Conservation (phyloP, 441 rosid genomes). For the Adansonia madagascariensis region DNA sequence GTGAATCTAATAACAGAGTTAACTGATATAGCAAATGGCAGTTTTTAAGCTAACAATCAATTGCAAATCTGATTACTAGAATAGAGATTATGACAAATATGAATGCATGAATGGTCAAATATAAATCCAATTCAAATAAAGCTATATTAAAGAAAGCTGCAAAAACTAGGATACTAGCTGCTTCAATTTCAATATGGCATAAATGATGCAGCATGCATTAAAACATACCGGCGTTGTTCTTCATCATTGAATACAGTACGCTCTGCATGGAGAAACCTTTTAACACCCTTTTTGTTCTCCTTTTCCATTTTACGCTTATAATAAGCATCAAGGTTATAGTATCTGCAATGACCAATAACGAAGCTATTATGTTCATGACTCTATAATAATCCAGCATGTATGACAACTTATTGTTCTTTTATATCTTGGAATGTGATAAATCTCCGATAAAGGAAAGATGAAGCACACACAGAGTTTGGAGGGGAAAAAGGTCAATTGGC, state of each 20-base stretch:
- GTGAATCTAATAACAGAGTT: not conserved
- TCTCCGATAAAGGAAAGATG: constrained; percentile 10
- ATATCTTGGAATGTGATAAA: not conserved
- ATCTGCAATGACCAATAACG: constrained; percentile 46
- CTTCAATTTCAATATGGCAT: not conserved
- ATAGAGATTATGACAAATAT: not conserved
- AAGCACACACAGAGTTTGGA: not conserved
- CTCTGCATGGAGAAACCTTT: constrained; percentile 60
- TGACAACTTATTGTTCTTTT: not conserved
- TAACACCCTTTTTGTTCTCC: constrained; percentile 65
- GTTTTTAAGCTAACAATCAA: not conserved
- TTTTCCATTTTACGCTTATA: constrained; percentile 69
- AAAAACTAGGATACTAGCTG: too few relatives aligned
- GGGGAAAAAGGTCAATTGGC: not conserved
- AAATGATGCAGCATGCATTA: not conserved
- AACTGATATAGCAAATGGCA: not conserved
- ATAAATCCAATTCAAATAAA: not conserved
- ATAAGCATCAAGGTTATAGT: constrained; percentile 86
- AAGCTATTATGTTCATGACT: not conserved
- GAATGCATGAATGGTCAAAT: not conserved
- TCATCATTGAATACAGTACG: constrained; percentile 93
- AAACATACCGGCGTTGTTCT: constrained; percentile 81
- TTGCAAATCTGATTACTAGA: not conserved
- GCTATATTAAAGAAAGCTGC: constrained; percentile 4
- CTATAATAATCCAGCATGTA: not conserved